A percentile compares a stretch with the other conserved stretches of the same genome.
These are phyloP conservation scores for Bacterosira constricta DNA, from an alignment of 108 stramenopile genomes.

Conservation along the genomic window DNA sequence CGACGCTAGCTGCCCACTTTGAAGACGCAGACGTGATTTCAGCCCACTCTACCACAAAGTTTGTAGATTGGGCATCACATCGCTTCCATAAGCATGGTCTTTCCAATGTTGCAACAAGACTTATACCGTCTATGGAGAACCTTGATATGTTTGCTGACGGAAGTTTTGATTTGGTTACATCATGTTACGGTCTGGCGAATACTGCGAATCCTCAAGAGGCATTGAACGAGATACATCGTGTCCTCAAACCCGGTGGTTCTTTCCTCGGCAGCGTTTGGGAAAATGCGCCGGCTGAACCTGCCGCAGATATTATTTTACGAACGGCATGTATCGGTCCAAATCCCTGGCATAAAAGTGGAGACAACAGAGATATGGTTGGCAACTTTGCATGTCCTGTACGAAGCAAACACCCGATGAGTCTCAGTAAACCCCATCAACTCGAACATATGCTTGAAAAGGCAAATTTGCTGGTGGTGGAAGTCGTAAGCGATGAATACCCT, in stretches of 20 bases:
- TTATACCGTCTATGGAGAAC: conserved; percentile 28
- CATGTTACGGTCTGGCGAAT: conserved; percentile 43
- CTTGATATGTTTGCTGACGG: conserved; percentile 34
- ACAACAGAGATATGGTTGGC: conserved; percentile 19
- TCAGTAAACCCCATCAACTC: conserved; percentile 33
- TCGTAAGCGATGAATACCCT: conserved; percentile 39
- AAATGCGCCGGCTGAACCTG: conserved; percentile 33
- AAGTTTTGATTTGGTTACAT: conserved; percentile 48
- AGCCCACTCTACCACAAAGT: conserved; percentile 28
- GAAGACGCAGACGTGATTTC: conserved; percentile 31
- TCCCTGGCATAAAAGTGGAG: conserved; percentile 12
- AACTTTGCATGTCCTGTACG: conserved; percentile 24
- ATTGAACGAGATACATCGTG: conserved; percentile 43
- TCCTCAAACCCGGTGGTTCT: conserved; percentile 50
- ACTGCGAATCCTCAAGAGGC: conserved; percentile 24
- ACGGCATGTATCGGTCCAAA: conserved; percentile 30
- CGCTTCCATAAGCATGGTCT: conserved; percentile 21
- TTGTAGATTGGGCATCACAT: conserved; percentile 28
- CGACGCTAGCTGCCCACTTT: conserved; percentile 24
- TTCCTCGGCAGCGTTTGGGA: conserved; percentile 46
- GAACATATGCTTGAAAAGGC: conserved; percentile 37
- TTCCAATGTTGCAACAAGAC: conserved; percentile 26
- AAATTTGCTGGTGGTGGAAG: conserved; percentile 24
- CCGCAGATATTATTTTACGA: conserved; percentile 37
- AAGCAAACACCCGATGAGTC: conserved; percentile 18